Conservation (phyloP, 1,139 yeast genomes). For the Lipomyces yarrowii region DNA sequence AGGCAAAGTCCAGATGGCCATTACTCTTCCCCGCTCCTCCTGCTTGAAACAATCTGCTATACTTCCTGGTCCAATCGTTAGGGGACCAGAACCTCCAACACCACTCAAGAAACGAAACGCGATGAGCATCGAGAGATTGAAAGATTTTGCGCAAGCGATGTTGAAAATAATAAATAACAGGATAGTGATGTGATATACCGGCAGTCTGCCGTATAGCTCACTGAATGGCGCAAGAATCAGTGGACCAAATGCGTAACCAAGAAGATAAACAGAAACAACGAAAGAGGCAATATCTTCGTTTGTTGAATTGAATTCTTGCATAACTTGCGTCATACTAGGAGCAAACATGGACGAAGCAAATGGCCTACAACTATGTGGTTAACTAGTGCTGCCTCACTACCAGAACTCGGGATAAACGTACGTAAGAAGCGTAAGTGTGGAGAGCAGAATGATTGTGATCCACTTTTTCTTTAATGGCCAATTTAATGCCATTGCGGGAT, state of each 20-base stretch:
- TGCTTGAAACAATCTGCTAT: conserved; percentile 68
- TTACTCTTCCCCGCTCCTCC: conserved; percentile 68
- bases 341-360: conserved; percentile 68
- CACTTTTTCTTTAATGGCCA: conserved; percentile 1
- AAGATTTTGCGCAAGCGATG: conserved; percentile 72
- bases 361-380: conserved; percentile 38
- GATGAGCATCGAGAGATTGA: conserved; percentile 69
- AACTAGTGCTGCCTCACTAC: background rate
- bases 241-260: conserved; percentile 85
- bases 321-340: conserved; percentile 50
- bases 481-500: background rate
- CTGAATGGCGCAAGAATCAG: conserved; percentile 78
- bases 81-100: conserved; percentile 73
- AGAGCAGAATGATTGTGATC: background rate
- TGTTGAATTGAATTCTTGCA: conserved; percentile 54
- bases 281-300: conserved; percentile 56
- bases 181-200: conserved; percentile 54
- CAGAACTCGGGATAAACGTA: background rate
- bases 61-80: conserved; percentile 81
- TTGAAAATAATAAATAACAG: conserved; percentile 61
- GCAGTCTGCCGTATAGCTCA: conserved; percentile 69
- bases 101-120: conserved; percentile 77
- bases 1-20: conserved; percentile 69
- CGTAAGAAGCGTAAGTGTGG: conserved; percentile 2
- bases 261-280: conserved; percentile 69